Percentiles rank a stretch among this genome's conserved stretches.
Conservation (phyloP, 495 filamentous ascomycete species). For the Hyaloscypha bicolor region DNA sequence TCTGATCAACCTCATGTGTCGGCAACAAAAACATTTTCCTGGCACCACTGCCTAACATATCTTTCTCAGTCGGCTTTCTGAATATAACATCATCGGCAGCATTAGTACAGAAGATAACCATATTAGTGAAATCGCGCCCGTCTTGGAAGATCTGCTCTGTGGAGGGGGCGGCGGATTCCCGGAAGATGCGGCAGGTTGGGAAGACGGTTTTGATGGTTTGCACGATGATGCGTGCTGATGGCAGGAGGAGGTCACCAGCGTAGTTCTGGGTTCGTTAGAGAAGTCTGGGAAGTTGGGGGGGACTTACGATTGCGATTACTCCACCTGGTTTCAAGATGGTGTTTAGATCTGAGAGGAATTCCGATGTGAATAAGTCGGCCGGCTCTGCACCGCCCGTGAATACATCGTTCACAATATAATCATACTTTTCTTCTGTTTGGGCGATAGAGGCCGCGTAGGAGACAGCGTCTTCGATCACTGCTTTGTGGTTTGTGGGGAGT, state of each 20-base stretch:
- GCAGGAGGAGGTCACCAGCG: slow-evolving; percentile 83
- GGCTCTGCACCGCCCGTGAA: slow-evolving; percentile 97
- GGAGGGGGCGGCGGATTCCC: slow-evolving; percentile 64
- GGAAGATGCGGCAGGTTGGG: slow-evolving; percentile 79
- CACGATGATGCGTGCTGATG: slow-evolving; percentile 69
- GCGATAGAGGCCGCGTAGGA: slow-evolving; percentile 64
- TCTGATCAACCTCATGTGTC: slow-evolving; percentile 66
- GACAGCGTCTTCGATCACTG: slow-evolving; percentile 81
- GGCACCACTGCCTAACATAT: slow-evolving; percentile 72
- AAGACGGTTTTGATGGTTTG: slow-evolving; percentile 73
- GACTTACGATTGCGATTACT: slow-evolving; percentile 83
- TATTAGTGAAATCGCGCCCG: slow-evolving; percentile 80
- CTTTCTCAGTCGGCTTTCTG: slow-evolving; percentile 62
- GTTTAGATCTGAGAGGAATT: slow-evolving; percentile 72
- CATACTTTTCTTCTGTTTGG: slow-evolving; percentile 55
- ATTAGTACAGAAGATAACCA: slow-evolving; percentile 75
- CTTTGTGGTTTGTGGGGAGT: slow-evolving; percentile 74
- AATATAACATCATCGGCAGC: slow-evolving; percentile 47
- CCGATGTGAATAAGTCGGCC: slow-evolving; percentile 79
- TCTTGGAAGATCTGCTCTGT: slow-evolving; percentile 42
- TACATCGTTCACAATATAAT: slow-evolving; percentile 98
- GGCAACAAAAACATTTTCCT: slow-evolving; percentile 72
- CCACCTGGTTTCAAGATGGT: slow-evolving; percentile 74
- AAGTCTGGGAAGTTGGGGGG: not conserved
- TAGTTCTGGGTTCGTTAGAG: slow-evolving; percentile 70